Percentiles rank a stretch among this genome's conserved stretches.
Conservation (phyloP, 208 protist genomes). For the Trypanosoma mega region DNA sequence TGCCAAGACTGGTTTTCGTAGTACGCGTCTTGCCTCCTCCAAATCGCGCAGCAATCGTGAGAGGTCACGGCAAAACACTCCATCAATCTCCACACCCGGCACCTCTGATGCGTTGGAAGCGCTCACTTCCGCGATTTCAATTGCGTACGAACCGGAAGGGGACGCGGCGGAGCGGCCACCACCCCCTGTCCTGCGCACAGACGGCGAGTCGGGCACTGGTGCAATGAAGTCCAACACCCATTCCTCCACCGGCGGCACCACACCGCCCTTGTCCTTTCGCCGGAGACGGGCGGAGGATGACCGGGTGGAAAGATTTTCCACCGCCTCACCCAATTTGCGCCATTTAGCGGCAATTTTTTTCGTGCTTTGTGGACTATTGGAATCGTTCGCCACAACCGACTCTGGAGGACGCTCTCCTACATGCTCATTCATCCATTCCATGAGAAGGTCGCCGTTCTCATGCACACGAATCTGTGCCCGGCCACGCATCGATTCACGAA, state of each 20-base stretch:
- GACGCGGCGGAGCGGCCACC: not conserved
- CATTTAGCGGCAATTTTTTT: too few relatives aligned
- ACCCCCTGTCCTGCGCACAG: too few relatives aligned
- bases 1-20: conserved; percentile 12
- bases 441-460: not conserved
- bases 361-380: too few relatives aligned
- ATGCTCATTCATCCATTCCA: not conserved
- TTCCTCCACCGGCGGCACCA: too few relatives aligned
- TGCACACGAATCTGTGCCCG: not conserved
- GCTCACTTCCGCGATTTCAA: conserved; percentile 20
- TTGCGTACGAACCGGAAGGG: not conserved
- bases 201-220: too few relatives aligned
- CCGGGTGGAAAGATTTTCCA: too few relatives aligned
- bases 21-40: conserved; percentile 6
- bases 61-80: not conserved
- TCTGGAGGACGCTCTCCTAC: not conserved
- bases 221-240: too few relatives aligned
- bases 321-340: too few relatives aligned
- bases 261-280: too few relatives aligned
- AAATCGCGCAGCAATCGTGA: conserved; percentile 9
- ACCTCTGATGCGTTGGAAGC: conserved; percentile 5
- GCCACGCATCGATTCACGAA: not conserved
- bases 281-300: too few relatives aligned
- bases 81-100: conserved; percentile 3
- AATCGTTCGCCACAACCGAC: too few relatives aligned